A percentile compares a stretch with the other conserved stretches of the same genome.
Evolutionary conservation across 441 rosid genomes (phyloP).

Genomic region (Theobroma grandiflorum): DNA sequence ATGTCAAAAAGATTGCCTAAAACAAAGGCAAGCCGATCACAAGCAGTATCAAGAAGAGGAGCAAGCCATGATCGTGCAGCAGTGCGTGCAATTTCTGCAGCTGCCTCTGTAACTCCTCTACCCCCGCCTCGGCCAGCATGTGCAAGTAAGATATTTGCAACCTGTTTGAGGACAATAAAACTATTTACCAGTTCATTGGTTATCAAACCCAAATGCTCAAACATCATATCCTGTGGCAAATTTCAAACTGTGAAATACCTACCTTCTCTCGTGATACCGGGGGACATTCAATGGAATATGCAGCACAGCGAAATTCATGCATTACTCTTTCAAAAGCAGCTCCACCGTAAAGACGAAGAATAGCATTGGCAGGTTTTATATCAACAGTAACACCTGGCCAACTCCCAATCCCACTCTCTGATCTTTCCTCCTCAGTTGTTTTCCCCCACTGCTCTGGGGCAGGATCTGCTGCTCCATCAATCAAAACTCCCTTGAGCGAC

Average conservation of each 20-base stretch:
- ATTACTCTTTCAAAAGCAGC: conserved; percentile 97
- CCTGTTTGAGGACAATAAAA: conserved; percentile 52
- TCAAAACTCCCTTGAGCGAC: conserved; percentile 68
- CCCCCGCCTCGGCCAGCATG: conserved; percentile 92
- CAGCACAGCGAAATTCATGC: conserved; percentile 93
- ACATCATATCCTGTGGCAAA: neutral
- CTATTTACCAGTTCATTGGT: neutral
- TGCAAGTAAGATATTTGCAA: conserved; percentile 91
- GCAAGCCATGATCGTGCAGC: conserved; percentile 98
- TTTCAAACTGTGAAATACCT: conserved; percentile 21
- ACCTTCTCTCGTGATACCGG: conserved; percentile 97
- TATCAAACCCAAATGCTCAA: conserved; percentile 12
- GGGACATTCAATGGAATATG: conserved; percentile 95
- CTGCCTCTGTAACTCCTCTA: conserved; percentile 90
- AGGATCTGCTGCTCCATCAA: conserved; percentile 98
- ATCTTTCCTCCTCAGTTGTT: conserved; percentile 83
- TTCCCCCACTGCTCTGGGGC: conserved; percentile 99
- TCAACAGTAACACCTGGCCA: conserved; percentile 89
- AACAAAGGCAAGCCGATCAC: conserved; percentile 91
- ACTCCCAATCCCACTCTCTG: conserved; percentile 87
- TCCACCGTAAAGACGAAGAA: conserved; percentile 92
- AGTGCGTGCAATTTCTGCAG: conserved; percentile 94
- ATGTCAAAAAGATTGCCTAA: conserved; percentile 84
- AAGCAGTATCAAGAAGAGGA: conserved; percentile 94
- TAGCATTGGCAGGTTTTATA: conserved; percentile 89